Evolutionary conservation across 345 rosid species (phyloP), one percentile per base, ranked within the genome.

Genomic region (Cochlearia excelsa): DNA sequence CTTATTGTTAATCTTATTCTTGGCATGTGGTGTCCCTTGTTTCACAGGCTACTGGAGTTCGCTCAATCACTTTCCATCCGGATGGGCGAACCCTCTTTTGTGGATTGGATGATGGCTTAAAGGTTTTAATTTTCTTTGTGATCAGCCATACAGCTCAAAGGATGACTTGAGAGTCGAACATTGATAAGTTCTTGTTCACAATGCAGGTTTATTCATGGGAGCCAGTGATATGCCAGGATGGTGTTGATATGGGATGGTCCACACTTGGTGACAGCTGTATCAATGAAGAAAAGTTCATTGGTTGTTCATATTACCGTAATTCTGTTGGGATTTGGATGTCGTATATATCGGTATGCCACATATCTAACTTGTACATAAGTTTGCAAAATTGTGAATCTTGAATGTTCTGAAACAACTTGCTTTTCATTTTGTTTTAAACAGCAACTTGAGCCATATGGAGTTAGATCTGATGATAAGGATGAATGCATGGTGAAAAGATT

Each of bases 201-300:
- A 45, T 76, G 74, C 58, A 93, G 99, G 92, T 90, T 75, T 90
- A 81, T 81, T 87, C 99, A 60, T 94, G 99, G 99, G 99, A 94
- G 70, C 99, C 99, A 59, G 84, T 90, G 63, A 69, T 85, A 55
- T 80, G 90, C 63, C 90, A 74, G 70, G 97, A 90, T 69, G 40
- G 84, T 55, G 74, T 84, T 70, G 86, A 84, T 71, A 81, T 90
- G 74, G 90, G 90, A 57, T 94, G 97, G 97, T 85, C 93, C 58
- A 77, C 88, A n/a, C 95, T 94, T 56, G 84, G 86, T 66, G 99
- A 90, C 77, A 68, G 87, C 58, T 87, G 90, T 77, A 84, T 87
- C 77, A 80, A 80, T 3, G 90, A 84, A 46, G 92, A 80, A 61
- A 90, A 84, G 71, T 81, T 94, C 80, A 63, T 94, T 77, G 95